Base-by-base conservation (phyloP, 441 rosid species). In the Euphorbia schlechtendalii region DNA sequence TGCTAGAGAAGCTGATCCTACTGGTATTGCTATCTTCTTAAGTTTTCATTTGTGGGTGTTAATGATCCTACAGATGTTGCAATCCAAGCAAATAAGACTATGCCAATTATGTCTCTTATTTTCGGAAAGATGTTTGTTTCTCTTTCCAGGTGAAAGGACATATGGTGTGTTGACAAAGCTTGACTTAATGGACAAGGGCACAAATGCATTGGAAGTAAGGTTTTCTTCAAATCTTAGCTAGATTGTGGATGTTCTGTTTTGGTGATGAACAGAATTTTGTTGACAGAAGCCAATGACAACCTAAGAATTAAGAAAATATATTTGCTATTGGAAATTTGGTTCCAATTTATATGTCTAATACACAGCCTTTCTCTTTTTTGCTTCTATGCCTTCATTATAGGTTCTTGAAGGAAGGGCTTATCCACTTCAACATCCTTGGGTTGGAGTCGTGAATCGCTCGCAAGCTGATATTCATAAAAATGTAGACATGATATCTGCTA, bases 101-200 rank as follows among this genome's bases (percentile, higher is more conserved):
- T 36, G 40, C 40, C 40, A 36, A 3, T 9, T 40, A 40, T 9
- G 4, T 40, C 20, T 51, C 27, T 66, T 56, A 48, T 41, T 28
- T 68, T 36, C 43, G 55, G 32, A 14, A 11, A 15, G 2, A 54
- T n/a, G 8, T 57, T 18, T 54, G 40, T n/a, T 69, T 56, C 69
- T 45, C n/a, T 63, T 55, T 64, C 21, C 69, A 92, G 99, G 97
- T 59, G 91, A 87, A 72, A 84, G 95, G 81, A 90, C 97, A 61
- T 88, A 84, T 73, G 99, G 99, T 38, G 99, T 90, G 67, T 68
- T 90, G 64, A 93, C 99, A 48, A 93, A 93, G 82, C 83, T 90
- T 70, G 99, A 93, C 79, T 68, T 93, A 82, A 93, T 90, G 98
- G 97, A 93, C 80, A 86, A 85, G 82, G 98, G 98, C 75, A 93